Evolutionary conservation across 176 grass and related monocot species (phyloP).

Genomic region (Pontederia crassipes): DNA sequence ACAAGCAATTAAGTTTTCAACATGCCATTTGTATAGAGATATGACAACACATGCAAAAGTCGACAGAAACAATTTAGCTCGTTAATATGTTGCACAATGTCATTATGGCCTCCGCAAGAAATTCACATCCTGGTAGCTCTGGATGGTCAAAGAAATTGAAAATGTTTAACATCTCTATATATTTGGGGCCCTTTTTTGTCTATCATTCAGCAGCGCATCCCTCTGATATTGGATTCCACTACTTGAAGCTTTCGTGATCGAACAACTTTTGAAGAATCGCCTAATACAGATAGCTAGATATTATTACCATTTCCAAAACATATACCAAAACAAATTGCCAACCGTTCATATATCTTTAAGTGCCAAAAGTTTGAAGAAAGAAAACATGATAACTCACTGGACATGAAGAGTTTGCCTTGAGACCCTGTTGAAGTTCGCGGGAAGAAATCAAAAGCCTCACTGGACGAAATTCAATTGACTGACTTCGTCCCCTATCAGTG

Average conservation of each 20-base stretch:
- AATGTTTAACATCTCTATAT: no score
- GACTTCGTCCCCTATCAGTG: constrained; percentile 61
- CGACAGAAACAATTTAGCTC: no score
- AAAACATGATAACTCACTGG: constrained; percentile 47
- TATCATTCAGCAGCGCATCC: no score
- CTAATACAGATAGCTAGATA: constrained; percentile 30
- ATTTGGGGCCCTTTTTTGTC: no score
- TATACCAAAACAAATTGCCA: background rate
- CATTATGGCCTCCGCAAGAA: no score
- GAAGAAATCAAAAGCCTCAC: constrained; percentile 80
- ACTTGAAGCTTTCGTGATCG: constrained; percentile 86
- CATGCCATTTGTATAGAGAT: no score
- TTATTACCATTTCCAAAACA: constrained; percentile 1
- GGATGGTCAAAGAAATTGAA: no score
- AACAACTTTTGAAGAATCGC: constrained; percentile 80
- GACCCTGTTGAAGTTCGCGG: constrained; percentile 46
- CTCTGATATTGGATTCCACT: background rate
- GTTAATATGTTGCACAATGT: no score
- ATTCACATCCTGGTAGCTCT: no score
- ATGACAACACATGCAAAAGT: no score
- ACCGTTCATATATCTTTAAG: background rate
- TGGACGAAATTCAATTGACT: constrained; percentile 51
- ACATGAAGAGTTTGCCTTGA: constrained; percentile 63
- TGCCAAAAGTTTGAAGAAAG: constrained; percentile 5
- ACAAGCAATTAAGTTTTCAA: no score